Evolutionary conservation across 208 protist species (phyloP), one percentile per base, ranked within the genome.

Genomic region (Leptomonas seymouri): DNA sequence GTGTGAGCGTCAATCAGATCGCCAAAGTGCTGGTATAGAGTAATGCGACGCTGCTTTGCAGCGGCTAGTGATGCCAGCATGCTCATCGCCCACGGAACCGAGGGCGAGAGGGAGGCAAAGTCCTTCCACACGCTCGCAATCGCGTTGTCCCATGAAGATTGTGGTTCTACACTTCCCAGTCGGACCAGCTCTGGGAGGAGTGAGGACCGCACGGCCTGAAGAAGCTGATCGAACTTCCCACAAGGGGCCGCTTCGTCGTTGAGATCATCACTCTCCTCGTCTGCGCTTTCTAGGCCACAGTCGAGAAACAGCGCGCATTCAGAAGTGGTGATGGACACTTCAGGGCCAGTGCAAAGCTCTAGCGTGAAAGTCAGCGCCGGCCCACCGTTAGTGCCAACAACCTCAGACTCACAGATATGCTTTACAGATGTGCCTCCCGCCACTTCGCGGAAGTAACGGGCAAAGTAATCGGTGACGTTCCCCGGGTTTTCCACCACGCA

Each of bases 401-500:
- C 54, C 42, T 60, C 71, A 23, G 51, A 50, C 46, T 64, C 85
- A 21, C n/a, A 27, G 27, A 84, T 69, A 50, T 9, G 21, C 42
- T 86, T 68, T 18, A 85, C 75, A 3, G 57, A 63, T n/a, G 84
- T 81, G 15, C 81, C 81, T 9, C 62, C 66, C 3, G 78, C 78
- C 20, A 80, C 78, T 49, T 81, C 60, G 0, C 68, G 73, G 62
- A 95, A 95, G 78, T 93, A 92, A 36, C 69, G 68, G 1, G 83
- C 77, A 31, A 95, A 81, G 58, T 84, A 95, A 46, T 88, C 86
- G 3, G 67, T 81, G 27, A 85, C 85, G 23, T 89, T 28, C 25
- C 67, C 27, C 15, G 87, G 73, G 39, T 78, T 81, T 25, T 80
- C 78, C 16, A 82, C 82, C 12, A 93, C 85, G 55, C 90, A 95